These are phyloP conservation scores for Saposhnikovia divaricata DNA, from an alignment of 129 eudicot genomes.

Conservation along the genomic window DNA sequence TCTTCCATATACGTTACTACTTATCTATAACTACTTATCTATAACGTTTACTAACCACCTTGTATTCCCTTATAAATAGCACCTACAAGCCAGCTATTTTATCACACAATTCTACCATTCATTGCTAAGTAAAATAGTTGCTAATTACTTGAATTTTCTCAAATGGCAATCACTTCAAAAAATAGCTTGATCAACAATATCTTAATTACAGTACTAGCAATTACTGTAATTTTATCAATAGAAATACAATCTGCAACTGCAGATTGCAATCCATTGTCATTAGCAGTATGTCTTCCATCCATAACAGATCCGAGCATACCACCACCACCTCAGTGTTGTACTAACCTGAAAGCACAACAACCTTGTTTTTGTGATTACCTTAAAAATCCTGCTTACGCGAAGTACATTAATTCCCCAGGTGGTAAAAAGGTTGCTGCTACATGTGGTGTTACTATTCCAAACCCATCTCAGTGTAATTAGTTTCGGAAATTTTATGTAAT, in stretches of 20 bases:
- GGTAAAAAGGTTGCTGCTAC: constrained; percentile 26
- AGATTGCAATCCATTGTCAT: not conserved
- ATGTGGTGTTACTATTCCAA: constrained; percentile 29
- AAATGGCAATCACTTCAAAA: no score
- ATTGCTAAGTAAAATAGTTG: no score
- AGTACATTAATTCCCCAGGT: constrained; percentile 34
- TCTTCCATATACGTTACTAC: no score
- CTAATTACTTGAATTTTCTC: no score
- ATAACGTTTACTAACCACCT: no score
- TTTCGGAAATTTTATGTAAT: not conserved
- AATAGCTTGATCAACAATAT: not conserved
- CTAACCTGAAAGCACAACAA: constrained; percentile 38
- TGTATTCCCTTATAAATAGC: no score
- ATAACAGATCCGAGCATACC: not conserved
- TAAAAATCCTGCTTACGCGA: constrained; percentile 23
- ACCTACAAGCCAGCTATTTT: no score
- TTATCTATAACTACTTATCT: no score
- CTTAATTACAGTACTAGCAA: not conserved
- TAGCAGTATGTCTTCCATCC: not conserved
- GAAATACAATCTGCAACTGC: not conserved
- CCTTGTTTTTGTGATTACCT: constrained; percentile 46
- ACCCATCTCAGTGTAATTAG: constrained; percentile 11
- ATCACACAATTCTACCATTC: no score
- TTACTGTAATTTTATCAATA: not conserved
- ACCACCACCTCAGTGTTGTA: constrained; percentile 26